Evolutionary conservation across 2,329 filamentous ascomycete genomes (phyloP).

Genomic region (Fusarium lyarnte): DNA sequence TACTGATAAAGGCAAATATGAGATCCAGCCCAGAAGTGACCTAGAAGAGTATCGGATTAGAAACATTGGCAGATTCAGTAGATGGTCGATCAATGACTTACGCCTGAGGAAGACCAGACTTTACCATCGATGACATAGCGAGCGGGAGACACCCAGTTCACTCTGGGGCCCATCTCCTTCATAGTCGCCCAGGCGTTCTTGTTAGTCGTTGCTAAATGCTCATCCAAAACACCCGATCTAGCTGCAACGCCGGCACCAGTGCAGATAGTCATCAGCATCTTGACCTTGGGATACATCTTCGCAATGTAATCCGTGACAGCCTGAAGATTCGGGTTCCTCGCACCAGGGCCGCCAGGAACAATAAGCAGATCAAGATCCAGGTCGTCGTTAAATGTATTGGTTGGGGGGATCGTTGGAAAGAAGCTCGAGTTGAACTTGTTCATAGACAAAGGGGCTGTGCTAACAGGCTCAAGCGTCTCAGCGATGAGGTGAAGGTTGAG

Average conservation of each 20-base stretch:
- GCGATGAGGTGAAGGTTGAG: constrained; percentile 56
- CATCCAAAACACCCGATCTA: constrained; percentile 67
- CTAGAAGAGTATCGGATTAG: constrained; percentile 22
- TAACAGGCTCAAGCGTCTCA: constrained; percentile 53
- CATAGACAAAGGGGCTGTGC: constrained; percentile 44
- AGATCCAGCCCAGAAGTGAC: constrained; percentile 52
- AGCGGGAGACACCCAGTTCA: constrained; percentile 69
- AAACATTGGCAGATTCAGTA: background rate
- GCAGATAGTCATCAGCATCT: constrained; percentile 72
- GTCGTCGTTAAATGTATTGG: constrained; percentile 62
- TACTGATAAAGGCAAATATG: constrained; percentile 49
- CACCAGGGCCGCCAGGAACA: constrained; percentile 71
- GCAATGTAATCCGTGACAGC: constrained; percentile 48
- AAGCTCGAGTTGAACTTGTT: constrained; percentile 50
- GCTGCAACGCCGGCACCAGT: constrained; percentile 71
- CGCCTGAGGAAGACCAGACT: constrained; percentile 72
- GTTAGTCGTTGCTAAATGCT: constrained; percentile 71
- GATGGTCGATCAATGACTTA: constrained; percentile 39
- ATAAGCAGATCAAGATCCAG: constrained; percentile 67
- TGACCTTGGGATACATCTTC: constrained; percentile 56
- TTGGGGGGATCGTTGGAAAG: constrained; percentile 51
- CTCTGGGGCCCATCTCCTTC: constrained; percentile 57
- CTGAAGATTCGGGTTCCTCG: constrained; percentile 51
- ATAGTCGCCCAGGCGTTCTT: constrained; percentile 65
- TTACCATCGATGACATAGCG: constrained; percentile 74